Conservation (phyloP, 2,329 filamentous ascomycete genomes). For the Aureobasidium sp. region DNA sequence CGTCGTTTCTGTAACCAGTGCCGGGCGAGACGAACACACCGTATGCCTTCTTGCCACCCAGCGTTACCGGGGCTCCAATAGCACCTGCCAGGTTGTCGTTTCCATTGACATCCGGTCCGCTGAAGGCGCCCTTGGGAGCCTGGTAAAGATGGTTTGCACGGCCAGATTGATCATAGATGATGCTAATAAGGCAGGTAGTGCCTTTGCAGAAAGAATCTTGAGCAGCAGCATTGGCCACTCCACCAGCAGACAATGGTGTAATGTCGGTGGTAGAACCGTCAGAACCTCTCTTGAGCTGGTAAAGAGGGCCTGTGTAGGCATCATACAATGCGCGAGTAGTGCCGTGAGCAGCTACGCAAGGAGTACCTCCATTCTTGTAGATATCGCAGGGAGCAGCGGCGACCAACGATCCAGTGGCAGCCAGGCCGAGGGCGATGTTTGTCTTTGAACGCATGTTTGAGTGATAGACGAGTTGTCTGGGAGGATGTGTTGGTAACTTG, state of each 20-base stretch:
- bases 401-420: constrained; percentile 32
- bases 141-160: constrained; percentile 54
- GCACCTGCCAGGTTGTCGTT: constrained; percentile 54
- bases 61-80: constrained; percentile 51
- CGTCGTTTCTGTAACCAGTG: constrained; percentile 56
- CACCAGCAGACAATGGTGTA: constrained; percentile 47
- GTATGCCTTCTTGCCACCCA: constrained; percentile 50
- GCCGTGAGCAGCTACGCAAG: constrained; percentile 57
- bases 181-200: constrained; percentile 22
- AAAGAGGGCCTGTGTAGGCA: constrained; percentile 46
- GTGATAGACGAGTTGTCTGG: not conserved
- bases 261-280: constrained; percentile 43
- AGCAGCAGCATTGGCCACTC: constrained; percentile 52
- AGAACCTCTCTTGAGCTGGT: constrained; percentile 52
- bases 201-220: constrained; percentile 35
- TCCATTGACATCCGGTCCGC: constrained; percentile 48
- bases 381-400: constrained; percentile 54
- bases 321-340: constrained; percentile 57
- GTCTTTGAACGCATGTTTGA: constrained; percentile 2
- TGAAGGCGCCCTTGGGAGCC: constrained; percentile 49
- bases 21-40: constrained; percentile 55
- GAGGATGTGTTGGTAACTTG: not conserved
- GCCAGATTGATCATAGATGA: constrained; percentile 55
- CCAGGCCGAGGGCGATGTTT: constrained; percentile 20
- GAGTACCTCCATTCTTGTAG: constrained; percentile 49